Evolutionary conservation across 805 yeast genomes (phyloP), one percentile per base, ranked within the genome.

Genomic region (Teunomyces aglyptinius): DNA sequence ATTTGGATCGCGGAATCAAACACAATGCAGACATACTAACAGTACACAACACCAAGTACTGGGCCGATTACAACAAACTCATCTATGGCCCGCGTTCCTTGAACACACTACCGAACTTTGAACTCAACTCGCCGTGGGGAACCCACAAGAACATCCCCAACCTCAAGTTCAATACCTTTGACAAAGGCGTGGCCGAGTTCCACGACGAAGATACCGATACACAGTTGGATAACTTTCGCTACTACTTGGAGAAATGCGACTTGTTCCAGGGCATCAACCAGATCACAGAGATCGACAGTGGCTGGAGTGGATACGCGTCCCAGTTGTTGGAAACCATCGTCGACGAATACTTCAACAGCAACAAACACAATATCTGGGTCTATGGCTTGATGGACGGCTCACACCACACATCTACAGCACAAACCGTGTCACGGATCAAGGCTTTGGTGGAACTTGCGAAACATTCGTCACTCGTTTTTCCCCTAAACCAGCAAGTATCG

Each of bases 21-120:
- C 45, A 40, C 10, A 58, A 66, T 1, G 43, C 58, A 1, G 54
- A 54, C 4, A 38, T 53, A 54, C 64, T 87, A 34, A 62, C 56
- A 4, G 50, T 51, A 0, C 58, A 61, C 1, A 76, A 75, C 36
- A 77, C 88, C 0, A 63, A 61, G 24, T 86, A 80, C 54, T 92
- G 97, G 97, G 76, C 94, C 0, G 96, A 89, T 57, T 88, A 85
- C 58, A 75, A 83, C 34, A 77, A 82, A 53, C 76, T 90, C 43
- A 76, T 86, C 3, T 81, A 81, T 57, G 77, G 78, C 44, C 92
- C 96, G 0, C 67, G 67, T 4, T 73, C 84, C 1, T 69, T 86
- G 40, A 68, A 80, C 32, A 71, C 73, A 5, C 59, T 90, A 18
- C 62, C 67, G 1, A 71, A 80, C 42, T 38, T 31, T 10, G 48